phyloP scores from a whole-genome alignment of 768 basidiomycete species.

The Gautieria morchelliformis region DNA sequence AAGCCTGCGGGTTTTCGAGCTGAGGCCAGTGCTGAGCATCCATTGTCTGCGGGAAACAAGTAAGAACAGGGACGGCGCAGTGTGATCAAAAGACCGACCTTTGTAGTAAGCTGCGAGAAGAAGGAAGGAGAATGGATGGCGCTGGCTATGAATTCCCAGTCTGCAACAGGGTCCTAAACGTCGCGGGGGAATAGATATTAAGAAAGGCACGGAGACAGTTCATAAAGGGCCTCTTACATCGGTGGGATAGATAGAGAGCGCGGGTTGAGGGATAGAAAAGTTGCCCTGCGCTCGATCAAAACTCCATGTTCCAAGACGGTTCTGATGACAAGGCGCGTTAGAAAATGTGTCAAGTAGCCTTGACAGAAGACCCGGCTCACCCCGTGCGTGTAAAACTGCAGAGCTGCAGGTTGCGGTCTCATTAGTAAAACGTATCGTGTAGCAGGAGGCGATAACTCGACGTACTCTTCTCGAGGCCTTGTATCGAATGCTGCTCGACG shows the following conservation, averaged over 20 bases:
- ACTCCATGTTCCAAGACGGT: slow-evolving; percentile 28
- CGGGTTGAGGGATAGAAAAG: slow-evolving; percentile 32
- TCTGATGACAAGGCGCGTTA: slow-evolving; percentile 20
- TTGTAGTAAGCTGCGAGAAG: slow-evolving; percentile 25
- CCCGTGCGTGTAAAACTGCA: slow-evolving; percentile 55
- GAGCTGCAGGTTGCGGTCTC: slow-evolving; percentile 27
- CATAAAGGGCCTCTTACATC: slow-evolving; percentile 17
- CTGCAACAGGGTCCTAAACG: slow-evolving; percentile 33
- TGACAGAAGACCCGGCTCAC: slow-evolving; percentile 22
- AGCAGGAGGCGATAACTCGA: not conserved
- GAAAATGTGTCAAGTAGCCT: not conserved
- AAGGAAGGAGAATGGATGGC: slow-evolving; percentile 20
- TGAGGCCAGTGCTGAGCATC: slow-evolving; percentile 60
- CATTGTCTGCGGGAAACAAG: slow-evolving; percentile 29
- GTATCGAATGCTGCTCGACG: slow-evolving; percentile 47
- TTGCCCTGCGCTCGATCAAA: slow-evolving; percentile 32
- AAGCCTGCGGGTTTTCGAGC: slow-evolving; percentile 43
- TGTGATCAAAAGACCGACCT: slow-evolving; percentile 18
- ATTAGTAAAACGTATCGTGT: not conserved
- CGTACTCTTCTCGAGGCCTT: slow-evolving; percentile 56
- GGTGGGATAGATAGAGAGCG: slow-evolving; percentile 31
- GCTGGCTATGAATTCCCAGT: slow-evolving; percentile 28
- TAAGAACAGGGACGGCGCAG: not conserved
- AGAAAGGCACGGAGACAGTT: not conserved
- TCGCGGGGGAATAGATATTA: not conserved